Evolutionary conservation across 129 eudicot species (phyloP), one percentile per base, ranked within the genome.

Genomic region (Lonicera japonica): DNA sequence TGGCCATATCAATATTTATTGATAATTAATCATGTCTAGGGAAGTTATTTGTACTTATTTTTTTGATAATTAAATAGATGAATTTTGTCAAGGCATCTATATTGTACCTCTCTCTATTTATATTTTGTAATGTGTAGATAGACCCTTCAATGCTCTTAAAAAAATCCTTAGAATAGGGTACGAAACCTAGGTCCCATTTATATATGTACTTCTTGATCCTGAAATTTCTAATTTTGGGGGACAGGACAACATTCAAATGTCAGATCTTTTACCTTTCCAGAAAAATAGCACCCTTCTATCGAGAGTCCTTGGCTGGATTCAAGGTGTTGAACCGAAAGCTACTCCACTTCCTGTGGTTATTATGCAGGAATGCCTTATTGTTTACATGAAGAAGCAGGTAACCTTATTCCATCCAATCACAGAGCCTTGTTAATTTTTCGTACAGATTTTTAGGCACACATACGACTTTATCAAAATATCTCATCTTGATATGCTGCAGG

Each of bases 301-400:
- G 38, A 94, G 70, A 83, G 70, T 79, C 65, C 87, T 88, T 58
- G 65, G 68, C 65, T 94, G 99, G 99, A 77, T 88, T 60, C 77
- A 80, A 68, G 24, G 29, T 24, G 83, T 71, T 63, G 92, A 88
- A 72, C 90, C 86, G 56, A 94, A 75, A 76, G 59, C 75, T 55
- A 85, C 85, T 50, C 95, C 95, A 18, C 89, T 82, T 56, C 96
- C 99, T 69, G 69, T 78, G 61, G 82, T 88, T 63, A 75, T 94
- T 74, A 56, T 94, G 78, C 89, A 75, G 63, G 96, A 88, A 66
- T 94, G 96, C 82, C 89, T 94, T 56, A 67, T 63, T 55, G 71
- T 77, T 63, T 94, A 88, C 78, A 75, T 94, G 59, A 94, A 88
- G 79, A 94, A 94, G 75, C 99, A 94, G 96, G 98, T 79, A 54